Percentiles rank a stretch among this genome's conserved stretches.
These are phyloP conservation scores for Malus asiatica DNA, from an alignment of 306 rosid genomes.

Conservation along the genomic window DNA sequence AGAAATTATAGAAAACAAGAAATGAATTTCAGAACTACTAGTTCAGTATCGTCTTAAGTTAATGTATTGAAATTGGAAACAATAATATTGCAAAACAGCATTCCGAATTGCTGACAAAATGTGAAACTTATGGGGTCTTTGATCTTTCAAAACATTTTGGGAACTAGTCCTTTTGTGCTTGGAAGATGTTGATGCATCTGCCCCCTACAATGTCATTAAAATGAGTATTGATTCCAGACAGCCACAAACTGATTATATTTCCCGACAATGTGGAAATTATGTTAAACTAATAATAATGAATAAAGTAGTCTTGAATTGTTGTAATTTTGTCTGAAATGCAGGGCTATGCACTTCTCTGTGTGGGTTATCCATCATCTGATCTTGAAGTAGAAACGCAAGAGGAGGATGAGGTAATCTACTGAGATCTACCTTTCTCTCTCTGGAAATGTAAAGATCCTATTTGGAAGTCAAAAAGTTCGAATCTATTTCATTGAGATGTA, in stretches of 20 bases:
- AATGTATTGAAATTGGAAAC: not conserved
- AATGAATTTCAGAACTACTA: not conserved
- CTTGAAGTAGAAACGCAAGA: constrained; percentile 98
- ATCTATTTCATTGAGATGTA: not conserved
- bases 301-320: not conserved
- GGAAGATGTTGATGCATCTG: not conserved
- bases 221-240: not conserved
- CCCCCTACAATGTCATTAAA: not conserved
- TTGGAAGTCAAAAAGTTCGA: not conserved
- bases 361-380: constrained; percentile 85
- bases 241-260: not conserved
- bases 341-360: constrained; percentile 99
- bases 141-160: not conserved
- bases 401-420: constrained; percentile 81
- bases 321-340: constrained; percentile 28
- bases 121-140: not conserved
- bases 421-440: constrained; percentile 4
- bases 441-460: constrained; percentile 5
- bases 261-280: not conserved
- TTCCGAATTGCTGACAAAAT: not conserved
- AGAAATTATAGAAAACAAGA: not conserved
- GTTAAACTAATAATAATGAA: not conserved
- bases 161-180: not conserved
- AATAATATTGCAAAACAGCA: not conserved
- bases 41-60: not conserved